Percentiles rank a stretch among this genome's conserved stretches.
Evolutionary conservation across 179 eudicot genomes (phyloP).

Genomic region (Actinidia arguta): DNA sequence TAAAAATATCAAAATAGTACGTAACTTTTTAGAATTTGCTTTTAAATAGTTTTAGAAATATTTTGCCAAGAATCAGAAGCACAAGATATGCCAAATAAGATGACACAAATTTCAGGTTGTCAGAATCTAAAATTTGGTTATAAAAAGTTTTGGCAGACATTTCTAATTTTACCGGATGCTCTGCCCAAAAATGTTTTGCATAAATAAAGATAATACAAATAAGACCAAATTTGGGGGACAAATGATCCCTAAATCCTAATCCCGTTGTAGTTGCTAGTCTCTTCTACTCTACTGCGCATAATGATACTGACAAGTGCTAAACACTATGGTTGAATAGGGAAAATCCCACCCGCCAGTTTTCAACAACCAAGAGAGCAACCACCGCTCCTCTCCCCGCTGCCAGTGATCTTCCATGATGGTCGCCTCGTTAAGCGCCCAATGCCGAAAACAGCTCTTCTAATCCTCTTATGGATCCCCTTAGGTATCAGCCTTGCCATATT

Average conservation of each 20-base stretch:
- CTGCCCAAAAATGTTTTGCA: background rate
- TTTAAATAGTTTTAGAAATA: background rate
- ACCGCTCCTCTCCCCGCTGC: slow-evolving; percentile 57
- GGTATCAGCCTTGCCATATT: slow-evolving; percentile 70
- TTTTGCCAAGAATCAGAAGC: background rate
- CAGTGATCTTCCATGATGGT: slow-evolving; percentile 97
- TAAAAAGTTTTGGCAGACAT: background rate
- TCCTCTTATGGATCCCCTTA: slow-evolving; percentile 81
- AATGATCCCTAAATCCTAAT: too few relatives aligned
- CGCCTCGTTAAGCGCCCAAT: slow-evolving; percentile 85
- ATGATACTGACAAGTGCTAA: background rate
- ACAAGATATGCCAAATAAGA: background rate
- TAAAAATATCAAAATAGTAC: too few relatives aligned
- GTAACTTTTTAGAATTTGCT: too few relatives aligned
- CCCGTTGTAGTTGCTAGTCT: too few relatives aligned
- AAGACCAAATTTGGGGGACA: background rate
- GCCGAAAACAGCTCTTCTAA: slow-evolving; percentile 64
- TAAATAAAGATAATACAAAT: background rate
- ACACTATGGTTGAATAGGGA: slow-evolving; percentile 41
- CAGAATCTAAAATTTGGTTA: too few relatives aligned
- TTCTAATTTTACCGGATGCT: too few relatives aligned
- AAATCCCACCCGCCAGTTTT: slow-evolving; percentile 55
- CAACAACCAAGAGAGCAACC: slow-evolving; percentile 23
- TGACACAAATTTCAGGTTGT: too few relatives aligned
- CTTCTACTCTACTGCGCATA: too few relatives aligned